Percentiles rank a stretch among this genome's conserved stretches.
These are phyloP conservation scores for Penicillium hordei DNA, from an alignment of 2,329 filamentous ascomycete species.

Conservation along the genomic window DNA sequence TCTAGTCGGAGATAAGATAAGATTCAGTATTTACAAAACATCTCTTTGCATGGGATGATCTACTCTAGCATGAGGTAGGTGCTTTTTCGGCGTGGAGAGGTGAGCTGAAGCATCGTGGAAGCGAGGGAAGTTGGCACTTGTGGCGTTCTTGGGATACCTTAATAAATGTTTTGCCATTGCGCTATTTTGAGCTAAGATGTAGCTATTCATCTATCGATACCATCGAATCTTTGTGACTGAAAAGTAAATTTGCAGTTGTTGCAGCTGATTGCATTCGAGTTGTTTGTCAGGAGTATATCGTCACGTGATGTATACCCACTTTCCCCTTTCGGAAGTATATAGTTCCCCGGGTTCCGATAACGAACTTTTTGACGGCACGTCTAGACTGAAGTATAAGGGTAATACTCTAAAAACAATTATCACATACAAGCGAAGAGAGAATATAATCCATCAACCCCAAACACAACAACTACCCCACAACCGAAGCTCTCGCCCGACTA, in stretches of 20 bases:
- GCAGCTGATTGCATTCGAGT: not conserved
- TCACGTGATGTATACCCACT: not conserved
- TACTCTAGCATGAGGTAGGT: not conserved
- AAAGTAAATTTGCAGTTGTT: not conserved
- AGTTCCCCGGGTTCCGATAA: not conserved
- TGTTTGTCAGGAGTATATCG: too few species aligned
- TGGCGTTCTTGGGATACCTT: constrained; percentile 14
- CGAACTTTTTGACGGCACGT: too few species aligned
- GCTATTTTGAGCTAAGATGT: constrained; percentile 3
- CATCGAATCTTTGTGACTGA: not conserved
- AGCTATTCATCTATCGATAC: constrained; percentile 6
- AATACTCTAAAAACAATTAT: too few species aligned
- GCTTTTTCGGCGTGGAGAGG: not conserved
- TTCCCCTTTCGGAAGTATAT: not conserved
- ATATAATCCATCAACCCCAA: not conserved
- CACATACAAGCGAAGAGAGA: not conserved
- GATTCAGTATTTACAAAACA: not conserved
- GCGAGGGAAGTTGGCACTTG: constrained; percentile 10
- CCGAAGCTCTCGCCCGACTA: constrained; percentile 8
- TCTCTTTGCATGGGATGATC: not conserved
- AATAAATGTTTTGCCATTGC: constrained; percentile 7
- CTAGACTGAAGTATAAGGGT: too few species aligned
- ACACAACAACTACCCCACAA: constrained; percentile 1
- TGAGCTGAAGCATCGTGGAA: not conserved
- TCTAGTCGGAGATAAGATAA: not conserved